Evolutionary conservation across 1,284 basidiomycete genomes (phyloP).

Genomic region (Ceratobasidium sp.): DNA sequence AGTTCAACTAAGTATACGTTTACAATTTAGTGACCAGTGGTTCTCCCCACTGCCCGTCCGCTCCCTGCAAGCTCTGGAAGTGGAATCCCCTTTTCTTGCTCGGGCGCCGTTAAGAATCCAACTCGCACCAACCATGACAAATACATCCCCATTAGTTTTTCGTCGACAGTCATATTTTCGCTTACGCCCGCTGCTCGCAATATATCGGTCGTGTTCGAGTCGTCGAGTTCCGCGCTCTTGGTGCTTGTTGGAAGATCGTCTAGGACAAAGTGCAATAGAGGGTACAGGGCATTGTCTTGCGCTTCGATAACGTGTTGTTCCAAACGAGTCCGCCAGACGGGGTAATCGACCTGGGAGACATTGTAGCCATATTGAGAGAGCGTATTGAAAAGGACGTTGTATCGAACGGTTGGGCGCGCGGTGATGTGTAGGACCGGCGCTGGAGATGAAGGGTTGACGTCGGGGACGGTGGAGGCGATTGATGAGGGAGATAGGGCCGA

Average conservation of each 20-base stretch:
- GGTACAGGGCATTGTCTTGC: conserved; percentile 97
- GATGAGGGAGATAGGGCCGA: conserved; percentile 63
- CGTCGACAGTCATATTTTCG: conserved; percentile 73
- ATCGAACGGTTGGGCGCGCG: conserved; percentile 85
- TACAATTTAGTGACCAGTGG: conserved; percentile 49
- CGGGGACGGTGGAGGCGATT: conserved; percentile 40
- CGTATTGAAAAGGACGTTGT: conserved; percentile 85
- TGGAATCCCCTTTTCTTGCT: conserved; percentile 48
- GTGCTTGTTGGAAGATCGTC: conserved; percentile 97
- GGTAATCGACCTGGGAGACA: conserved; percentile 83
- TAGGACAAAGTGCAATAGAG: conserved; percentile 94
- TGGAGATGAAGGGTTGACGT: conserved; percentile 39
- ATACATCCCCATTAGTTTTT: conserved; percentile 83
- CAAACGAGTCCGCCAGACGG: conserved; percentile 89
- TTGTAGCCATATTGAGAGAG: conserved; percentile 83
- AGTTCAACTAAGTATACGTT: neutral
- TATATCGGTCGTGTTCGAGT: conserved; percentile 78
- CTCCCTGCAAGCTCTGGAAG: conserved; percentile 38
- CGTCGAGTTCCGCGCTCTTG: conserved; percentile 91
- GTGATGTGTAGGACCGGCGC: conserved; percentile 87
- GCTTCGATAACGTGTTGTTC: conserved; percentile 94
- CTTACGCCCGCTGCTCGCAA: conserved; percentile 58
- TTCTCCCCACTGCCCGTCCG: conserved; percentile 57
- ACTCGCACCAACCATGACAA: conserved; percentile 93
- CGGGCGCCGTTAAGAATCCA: conserved; percentile 79